These are phyloP conservation scores for Domatiomyces globalis DNA, from an alignment of 2,329 filamentous ascomycete genomes.

Conservation along the genomic window DNA sequence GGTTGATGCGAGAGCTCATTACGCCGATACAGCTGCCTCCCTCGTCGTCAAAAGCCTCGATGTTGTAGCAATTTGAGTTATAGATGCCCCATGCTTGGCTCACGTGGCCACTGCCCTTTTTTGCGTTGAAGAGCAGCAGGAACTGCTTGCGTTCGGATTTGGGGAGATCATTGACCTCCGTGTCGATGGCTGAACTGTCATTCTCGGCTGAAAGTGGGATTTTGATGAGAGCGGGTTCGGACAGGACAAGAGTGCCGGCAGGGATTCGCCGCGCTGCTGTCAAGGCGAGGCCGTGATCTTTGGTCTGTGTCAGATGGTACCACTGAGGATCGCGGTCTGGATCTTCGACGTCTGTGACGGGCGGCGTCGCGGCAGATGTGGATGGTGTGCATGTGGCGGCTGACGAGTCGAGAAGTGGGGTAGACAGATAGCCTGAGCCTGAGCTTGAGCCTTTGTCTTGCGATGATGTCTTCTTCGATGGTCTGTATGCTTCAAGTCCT, in stretches of 20 bases:
- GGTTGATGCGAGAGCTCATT: constrained; percentile 13
- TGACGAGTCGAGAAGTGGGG: background rate
- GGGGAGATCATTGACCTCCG: constrained; percentile 7
- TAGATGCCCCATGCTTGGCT: constrained; percentile 12
- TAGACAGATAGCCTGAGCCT: background rate
- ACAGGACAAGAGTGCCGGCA: constrained; percentile 13
- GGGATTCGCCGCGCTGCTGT: constrained; percentile 13
- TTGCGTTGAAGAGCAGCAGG: constrained; percentile 11
- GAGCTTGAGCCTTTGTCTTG: background rate
- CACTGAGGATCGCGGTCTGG: background rate
- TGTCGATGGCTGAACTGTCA: constrained; percentile 4
- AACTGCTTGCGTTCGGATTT: constrained; percentile 6
- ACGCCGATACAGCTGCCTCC: constrained; percentile 14
- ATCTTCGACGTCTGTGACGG: background rate
- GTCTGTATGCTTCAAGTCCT: background rate
- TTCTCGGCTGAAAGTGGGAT: background rate
- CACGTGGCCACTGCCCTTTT: constrained; percentile 10
- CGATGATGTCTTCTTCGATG: no score
- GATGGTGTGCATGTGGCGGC: background rate
- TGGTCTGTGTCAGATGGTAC: background rate
- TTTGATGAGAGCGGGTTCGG: constrained; percentile 10
- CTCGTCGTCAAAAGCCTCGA: constrained; percentile 5
- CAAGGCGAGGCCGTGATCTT: constrained; percentile 12
- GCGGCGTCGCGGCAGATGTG: background rate
- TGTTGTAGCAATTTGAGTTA: constrained; percentile 17